Evolutionary conservation across 2,329 filamentous ascomycete genomes (phyloP).

Genomic region (Verticillium isaacii): DNA sequence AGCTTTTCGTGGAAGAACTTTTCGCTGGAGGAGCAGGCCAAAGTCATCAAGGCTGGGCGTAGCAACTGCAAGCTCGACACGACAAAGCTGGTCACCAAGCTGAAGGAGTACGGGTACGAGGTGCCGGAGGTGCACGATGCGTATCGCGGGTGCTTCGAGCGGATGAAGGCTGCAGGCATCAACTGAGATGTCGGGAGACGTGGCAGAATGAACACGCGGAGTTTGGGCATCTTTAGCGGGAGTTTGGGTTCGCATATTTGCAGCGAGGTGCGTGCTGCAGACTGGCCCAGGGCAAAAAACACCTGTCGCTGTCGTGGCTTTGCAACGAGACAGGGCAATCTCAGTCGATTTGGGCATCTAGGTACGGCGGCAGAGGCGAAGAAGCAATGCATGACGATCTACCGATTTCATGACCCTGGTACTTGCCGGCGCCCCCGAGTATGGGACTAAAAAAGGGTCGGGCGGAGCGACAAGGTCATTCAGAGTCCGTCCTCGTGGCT

Average conservation of each 20-base stretch:
- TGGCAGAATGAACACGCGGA: neutral
- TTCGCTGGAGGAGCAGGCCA: constrained; percentile 58
- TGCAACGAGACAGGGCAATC: too few species aligned
- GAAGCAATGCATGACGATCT: neutral
- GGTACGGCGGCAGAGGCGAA: neutral
- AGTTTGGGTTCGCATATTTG: neutral
- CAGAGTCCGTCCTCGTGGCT: neutral
- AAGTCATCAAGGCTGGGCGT: constrained; percentile 62
- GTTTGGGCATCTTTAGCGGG: neutral
- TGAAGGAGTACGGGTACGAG: constrained; percentile 52
- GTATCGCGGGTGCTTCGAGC: constrained; percentile 57
- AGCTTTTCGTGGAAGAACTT: constrained; percentile 62
- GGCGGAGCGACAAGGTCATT: neutral
- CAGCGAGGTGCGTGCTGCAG: neutral
- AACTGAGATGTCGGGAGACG: constrained; percentile 29
- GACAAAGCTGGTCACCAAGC: constrained; percentile 55
- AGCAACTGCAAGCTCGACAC: constrained; percentile 63
- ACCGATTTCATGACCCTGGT: neutral
- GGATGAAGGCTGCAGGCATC: constrained; percentile 54
- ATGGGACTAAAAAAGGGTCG: neutral
- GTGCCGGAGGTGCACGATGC: constrained; percentile 59
- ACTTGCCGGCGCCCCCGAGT: neutral
- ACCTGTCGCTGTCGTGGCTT: too few species aligned
- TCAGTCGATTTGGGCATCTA: too few species aligned
- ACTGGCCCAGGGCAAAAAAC: neutral